Evolutionary conservation across 192 early-diverging fungal genomes (phyloP).

Genomic region (Tieghemiomyces parasiticus): DNA sequence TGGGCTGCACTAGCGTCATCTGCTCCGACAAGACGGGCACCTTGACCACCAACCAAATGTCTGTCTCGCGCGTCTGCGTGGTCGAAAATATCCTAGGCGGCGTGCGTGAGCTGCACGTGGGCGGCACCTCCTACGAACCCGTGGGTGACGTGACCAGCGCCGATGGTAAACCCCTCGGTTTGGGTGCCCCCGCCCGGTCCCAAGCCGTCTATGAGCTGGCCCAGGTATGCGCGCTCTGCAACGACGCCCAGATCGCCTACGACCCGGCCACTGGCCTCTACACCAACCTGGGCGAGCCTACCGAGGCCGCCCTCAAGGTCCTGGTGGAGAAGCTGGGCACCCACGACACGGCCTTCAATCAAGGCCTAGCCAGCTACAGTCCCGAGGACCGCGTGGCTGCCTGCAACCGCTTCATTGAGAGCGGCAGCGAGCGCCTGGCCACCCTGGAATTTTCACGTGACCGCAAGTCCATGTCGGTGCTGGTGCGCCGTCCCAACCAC

Average conservation of each 20-base stretch:
- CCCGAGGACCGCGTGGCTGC: constrained; percentile 41
- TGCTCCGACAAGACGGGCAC: constrained; percentile 99
- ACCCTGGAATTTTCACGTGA: constrained; percentile 93
- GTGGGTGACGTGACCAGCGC: constrained; percentile 42
- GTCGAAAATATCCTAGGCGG: constrained; percentile 29
- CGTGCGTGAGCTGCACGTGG: constrained; percentile 49
- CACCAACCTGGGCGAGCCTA: constrained; percentile 86
- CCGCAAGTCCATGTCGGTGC: constrained; percentile 95
- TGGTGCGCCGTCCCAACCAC: constrained; percentile 37
- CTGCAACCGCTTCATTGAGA: constrained; percentile 57
- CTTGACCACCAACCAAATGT: constrained; percentile 97
- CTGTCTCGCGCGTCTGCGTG: constrained; percentile 49
- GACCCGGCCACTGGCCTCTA: constrained; percentile 51
- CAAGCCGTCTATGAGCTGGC: constrained; percentile 54
- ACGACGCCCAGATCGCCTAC: constrained; percentile 76
- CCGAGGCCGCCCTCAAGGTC: constrained; percentile 90
- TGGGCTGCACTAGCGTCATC: constrained; percentile 94
- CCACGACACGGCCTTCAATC: constrained; percentile 49
- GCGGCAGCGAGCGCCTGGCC: constrained; percentile 35
- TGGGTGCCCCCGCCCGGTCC: constrained; percentile 29
- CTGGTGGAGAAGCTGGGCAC: constrained; percentile 90
- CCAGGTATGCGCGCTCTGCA: constrained; percentile 76
- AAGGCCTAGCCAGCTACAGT: constrained; percentile 26
- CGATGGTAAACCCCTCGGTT: constrained; percentile 28
- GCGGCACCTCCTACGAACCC: constrained; percentile 80